Base-by-base conservation (phyloP, 1,284 basidiomycete genomes). In the Rhodotorula sp. region DNA sequence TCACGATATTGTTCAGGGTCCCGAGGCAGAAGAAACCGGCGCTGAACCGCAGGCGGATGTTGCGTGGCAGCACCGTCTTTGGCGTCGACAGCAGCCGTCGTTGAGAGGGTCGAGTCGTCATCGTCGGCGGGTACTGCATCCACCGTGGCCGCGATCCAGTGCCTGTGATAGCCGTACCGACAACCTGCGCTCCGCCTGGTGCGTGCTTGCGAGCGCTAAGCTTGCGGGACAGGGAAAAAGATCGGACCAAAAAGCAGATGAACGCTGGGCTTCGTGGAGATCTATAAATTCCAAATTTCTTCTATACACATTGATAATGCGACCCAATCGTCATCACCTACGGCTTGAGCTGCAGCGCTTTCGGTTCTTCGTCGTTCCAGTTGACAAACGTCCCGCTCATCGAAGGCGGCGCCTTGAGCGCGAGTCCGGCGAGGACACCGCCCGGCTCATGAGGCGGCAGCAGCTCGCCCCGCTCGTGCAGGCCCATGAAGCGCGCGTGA, bases 341-440 rank as follows among this genome's bases (percentile, higher is more conserved):
- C 28, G 48, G 23, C 38, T 15, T 58, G 7, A 55, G 54, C 26
- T 55, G 54, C 26, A 71, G 5, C 56, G 21, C 23, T 54, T 65
- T 26, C 34, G 73, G 66, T 16, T 80, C 80, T 49, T 81, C 81
- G 34, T 79, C 81, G 64, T 83, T 79, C 84, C 84, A 86, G 76
- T 83, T 87, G 60, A 93, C 82, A 79, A 92, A 95, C 72, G 86
- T 82, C 23, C 93, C 93, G 62, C 86, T 90, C 63, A 91, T 78
- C 5, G 80, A 75, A 28, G 75, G 71, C 3, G 76, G 79, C 1
- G 81, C 84, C 31, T 67, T 71, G 3, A 83, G 74, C 0, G 83
- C 84, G 8, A 84, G 74, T 0, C 82, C 83, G 8, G 85, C 84
- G 70, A 93, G 87, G 55, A 92, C 90, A 79, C 89, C 85, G 0